Conservation (phyloP, 495 filamentous ascomycete species). For the Lepraria neglecta region DNA sequence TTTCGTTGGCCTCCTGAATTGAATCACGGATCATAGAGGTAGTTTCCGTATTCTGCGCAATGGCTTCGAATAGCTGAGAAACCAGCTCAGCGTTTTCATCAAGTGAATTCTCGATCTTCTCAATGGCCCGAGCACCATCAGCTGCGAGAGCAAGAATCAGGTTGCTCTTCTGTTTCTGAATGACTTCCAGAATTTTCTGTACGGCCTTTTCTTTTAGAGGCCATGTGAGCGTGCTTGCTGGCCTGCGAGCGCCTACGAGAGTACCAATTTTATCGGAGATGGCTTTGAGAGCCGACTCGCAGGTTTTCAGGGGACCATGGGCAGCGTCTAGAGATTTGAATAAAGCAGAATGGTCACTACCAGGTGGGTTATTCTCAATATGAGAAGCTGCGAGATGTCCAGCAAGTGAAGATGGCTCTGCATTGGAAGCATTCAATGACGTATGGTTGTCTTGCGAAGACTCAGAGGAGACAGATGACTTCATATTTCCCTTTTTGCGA, state of each 20-base stretch:
- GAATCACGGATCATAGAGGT: background rate
- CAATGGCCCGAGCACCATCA: background rate
- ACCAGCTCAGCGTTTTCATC: background rate
- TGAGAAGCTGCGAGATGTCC: background rate
- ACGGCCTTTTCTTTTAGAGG: background rate
- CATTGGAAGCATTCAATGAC: background rate
- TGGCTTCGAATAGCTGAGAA: background rate
- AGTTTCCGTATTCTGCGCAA: background rate
- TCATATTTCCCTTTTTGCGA: background rate
- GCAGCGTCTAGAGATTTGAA: background rate
- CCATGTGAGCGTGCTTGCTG: background rate
- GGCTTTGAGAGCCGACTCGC: background rate
- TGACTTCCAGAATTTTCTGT: background rate
- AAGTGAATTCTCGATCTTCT: background rate
- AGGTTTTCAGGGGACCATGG: background rate
- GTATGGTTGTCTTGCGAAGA: background rate
- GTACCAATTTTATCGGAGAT: background rate
- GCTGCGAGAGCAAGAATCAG: background rate
- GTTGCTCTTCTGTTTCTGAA: conserved; percentile 2
- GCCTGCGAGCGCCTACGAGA: background rate
- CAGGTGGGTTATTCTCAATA: background rate
- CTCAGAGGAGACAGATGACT: background rate
- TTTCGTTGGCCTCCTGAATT: background rate
- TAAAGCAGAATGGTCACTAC: background rate
- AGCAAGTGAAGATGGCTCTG: background rate